phyloP scores from a whole-genome alignment of 148 eudicot genomes.

The Rhododendron griersonianum region DNA sequence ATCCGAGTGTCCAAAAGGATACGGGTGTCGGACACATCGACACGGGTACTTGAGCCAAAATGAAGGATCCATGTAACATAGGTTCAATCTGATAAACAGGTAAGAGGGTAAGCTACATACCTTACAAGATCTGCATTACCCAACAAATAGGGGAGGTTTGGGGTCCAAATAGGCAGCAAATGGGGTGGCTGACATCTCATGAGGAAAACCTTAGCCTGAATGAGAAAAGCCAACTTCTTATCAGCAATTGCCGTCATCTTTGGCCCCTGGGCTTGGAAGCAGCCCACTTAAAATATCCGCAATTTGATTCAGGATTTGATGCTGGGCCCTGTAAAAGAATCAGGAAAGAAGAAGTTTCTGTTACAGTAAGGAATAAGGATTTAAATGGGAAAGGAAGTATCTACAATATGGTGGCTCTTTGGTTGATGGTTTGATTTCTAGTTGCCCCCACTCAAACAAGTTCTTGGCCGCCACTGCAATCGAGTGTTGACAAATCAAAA shows the following conservation, averaged over 20 bases:
- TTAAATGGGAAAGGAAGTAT: not conserved
- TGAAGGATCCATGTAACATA: too few relatives aligned
- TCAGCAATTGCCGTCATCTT: slow-evolving; percentile 9
- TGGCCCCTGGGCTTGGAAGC: slow-evolving; percentile 47
- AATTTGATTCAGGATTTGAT: slow-evolving; percentile 90
- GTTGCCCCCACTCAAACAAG: not conserved
- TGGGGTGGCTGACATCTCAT: not conserved
- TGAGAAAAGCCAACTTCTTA: not conserved
- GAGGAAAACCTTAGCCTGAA: not conserved
- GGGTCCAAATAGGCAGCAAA: not conserved
- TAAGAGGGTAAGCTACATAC: not conserved
- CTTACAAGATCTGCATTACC: not conserved
- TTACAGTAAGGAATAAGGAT: not conserved
- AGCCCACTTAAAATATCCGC: slow-evolving; percentile 94
- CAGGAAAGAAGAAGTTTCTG: not conserved
- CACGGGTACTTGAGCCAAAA: too few relatives aligned
- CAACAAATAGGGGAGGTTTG: not conserved
- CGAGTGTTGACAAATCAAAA: not conserved
- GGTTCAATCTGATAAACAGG: too few relatives aligned
- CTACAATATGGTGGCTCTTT: not conserved
- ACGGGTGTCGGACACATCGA: too few relatives aligned
- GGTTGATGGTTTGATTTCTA: not conserved
- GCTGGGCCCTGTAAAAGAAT: slow-evolving; percentile 72
- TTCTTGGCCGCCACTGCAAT: not conserved
- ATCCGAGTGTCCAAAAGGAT: too few relatives aligned